Base-by-base conservation (phyloP, 164 flowering plant species). In the Tetrastigma voinierianum region DNA sequence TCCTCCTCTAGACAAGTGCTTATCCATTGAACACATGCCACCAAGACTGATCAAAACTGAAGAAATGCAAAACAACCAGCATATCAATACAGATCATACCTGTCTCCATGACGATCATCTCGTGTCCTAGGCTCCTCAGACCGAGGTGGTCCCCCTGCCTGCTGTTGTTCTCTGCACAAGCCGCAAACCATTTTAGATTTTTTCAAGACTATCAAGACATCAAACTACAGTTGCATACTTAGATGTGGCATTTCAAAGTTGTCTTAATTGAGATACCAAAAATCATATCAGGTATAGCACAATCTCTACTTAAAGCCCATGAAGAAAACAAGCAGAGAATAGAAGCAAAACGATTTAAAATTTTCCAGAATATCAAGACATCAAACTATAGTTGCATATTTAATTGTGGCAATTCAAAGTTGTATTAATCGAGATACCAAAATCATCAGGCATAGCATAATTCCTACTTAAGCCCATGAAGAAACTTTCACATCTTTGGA, bases 111-210 rank as follows among this genome's bases (percentile, higher is more conserved):
- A 19, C 84, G 88, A 68, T 89, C 94, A 18, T 94, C 98, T 21
- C 90, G 77, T 19, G 70, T 71, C 75, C 93, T 88, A 44, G 98
- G 95, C 72, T 96, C 99, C 76, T 83, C 97, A 12, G 96, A 88
- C 12, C 87, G 82, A 46, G 91, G 70, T 59, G 82, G 72, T 59
- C 81, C 83, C 57, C 89, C 90, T 32, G 91, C 65, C 53, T 82
- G 96, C 61, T 79, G 84, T 61, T 84, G 88, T 65, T 93, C 99
- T 71, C 99, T 92, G 81, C 46, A 49, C 43, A 71, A 59, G 64
- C 14, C 44, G 61, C 12, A 6, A 53, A 46, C 19, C 51, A 68
- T 40, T 47, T 21, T 48, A 51, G 9, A 9, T 48, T 51, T 13
- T n/a, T 4, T n/a, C n/a, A 13, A 20, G 19, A 32, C 3, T 32